Evolutionary conservation across 1,284 basidiomycete genomes (phyloP).

Genomic region (Taiwanofungus camphoratus): DNA sequence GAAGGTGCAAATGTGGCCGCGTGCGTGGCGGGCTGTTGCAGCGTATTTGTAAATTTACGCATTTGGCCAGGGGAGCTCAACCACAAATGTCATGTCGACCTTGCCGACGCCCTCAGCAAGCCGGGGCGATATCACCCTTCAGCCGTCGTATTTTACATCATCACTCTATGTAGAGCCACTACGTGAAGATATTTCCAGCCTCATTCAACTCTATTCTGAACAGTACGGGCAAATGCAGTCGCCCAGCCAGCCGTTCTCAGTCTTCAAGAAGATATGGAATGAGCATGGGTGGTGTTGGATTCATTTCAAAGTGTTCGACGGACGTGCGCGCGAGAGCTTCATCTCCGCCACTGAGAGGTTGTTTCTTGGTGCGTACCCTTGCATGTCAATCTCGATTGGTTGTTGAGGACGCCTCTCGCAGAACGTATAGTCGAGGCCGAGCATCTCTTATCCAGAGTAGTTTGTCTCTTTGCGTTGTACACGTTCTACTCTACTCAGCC

Average conservation of each 20-base stretch:
- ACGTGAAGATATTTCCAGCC: slow-evolving; percentile 52
- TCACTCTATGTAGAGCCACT: slow-evolving; percentile 62
- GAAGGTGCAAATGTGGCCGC: background rate
- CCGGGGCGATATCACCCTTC: slow-evolving; percentile 57
- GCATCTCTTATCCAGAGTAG: slow-evolving; percentile 43
- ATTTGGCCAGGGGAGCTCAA: background rate
- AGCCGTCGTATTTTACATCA: slow-evolving; percentile 72
- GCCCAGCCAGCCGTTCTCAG: slow-evolving; percentile 44
- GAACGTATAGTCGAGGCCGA: slow-evolving; percentile 48
- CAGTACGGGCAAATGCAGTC: slow-evolving; percentile 32
- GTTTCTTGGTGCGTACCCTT: slow-evolving; percentile 52
- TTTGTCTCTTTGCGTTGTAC: slow-evolving; percentile 63
- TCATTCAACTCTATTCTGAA: slow-evolving; percentile 45
- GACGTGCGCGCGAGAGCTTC: slow-evolving; percentile 54
- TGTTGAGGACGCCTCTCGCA: slow-evolving; percentile 25
- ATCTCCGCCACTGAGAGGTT: slow-evolving; percentile 51
- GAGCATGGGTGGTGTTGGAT: slow-evolving; percentile 66
- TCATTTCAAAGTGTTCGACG: slow-evolving; percentile 66
- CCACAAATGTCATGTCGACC: slow-evolving; percentile 32
- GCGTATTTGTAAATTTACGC: slow-evolving; percentile 1
- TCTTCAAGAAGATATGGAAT: slow-evolving; percentile 68
- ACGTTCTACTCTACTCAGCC: slow-evolving; percentile 65
- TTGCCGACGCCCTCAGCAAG: slow-evolving; percentile 34
- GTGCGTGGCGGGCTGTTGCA: background rate
- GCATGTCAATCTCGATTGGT: background rate